A percentile compares a stretch with the other conserved stretches of the same genome.
These are phyloP conservation scores for Xylaria sp. DNA, from an alignment of 2,329 filamentous ascomycete genomes.

Conservation along the genomic window DNA sequence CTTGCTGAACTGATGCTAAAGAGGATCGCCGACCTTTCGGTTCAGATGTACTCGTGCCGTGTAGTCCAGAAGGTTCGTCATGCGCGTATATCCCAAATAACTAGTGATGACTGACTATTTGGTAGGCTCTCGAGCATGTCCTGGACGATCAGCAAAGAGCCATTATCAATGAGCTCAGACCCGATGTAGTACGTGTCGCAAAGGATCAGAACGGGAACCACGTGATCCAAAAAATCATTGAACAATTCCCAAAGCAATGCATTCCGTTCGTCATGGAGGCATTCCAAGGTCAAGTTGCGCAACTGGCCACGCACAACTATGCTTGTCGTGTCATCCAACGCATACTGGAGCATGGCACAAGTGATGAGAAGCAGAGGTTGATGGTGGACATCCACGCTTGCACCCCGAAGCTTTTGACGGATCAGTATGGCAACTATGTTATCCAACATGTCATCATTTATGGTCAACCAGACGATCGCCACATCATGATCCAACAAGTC, in stretches of 20 bases:
- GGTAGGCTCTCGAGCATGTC: slow-evolving; percentile 85
- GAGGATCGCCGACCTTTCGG: slow-evolving; percentile 78
- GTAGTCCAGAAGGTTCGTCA: slow-evolving; percentile 85
- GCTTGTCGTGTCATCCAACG: slow-evolving; percentile 94
- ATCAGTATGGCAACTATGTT: slow-evolving; percentile 96
- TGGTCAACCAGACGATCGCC: slow-evolving; percentile 74
- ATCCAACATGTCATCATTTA: slow-evolving; percentile 88
- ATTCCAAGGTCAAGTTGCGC: slow-evolving; percentile 75
- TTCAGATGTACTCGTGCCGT: slow-evolving; percentile 91
- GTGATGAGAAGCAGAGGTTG: slow-evolving; percentile 72
- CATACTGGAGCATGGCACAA: slow-evolving; percentile 82
- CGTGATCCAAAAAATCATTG: slow-evolving; percentile 92
- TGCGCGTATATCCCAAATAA: not conserved
- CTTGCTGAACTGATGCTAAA: slow-evolving; percentile 87
- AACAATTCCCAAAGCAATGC: slow-evolving; percentile 76
- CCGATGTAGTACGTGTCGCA: slow-evolving; percentile 76
- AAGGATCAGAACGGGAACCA: slow-evolving; percentile 94
- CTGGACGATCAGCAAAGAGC: slow-evolving; percentile 89
- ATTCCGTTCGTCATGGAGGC: slow-evolving; percentile 86
- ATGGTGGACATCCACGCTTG: slow-evolving; percentile 79
- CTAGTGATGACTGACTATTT: slow-evolving; percentile 31
- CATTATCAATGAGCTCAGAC: slow-evolving; percentile 82
- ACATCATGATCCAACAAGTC: slow-evolving; percentile 75
- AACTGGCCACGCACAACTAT: slow-evolving; percentile 79
- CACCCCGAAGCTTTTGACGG: slow-evolving; percentile 74